Base-by-base conservation (phyloP, 371 early-diverging fungal genomes). In the Syncephalastrum sp. region DNA sequence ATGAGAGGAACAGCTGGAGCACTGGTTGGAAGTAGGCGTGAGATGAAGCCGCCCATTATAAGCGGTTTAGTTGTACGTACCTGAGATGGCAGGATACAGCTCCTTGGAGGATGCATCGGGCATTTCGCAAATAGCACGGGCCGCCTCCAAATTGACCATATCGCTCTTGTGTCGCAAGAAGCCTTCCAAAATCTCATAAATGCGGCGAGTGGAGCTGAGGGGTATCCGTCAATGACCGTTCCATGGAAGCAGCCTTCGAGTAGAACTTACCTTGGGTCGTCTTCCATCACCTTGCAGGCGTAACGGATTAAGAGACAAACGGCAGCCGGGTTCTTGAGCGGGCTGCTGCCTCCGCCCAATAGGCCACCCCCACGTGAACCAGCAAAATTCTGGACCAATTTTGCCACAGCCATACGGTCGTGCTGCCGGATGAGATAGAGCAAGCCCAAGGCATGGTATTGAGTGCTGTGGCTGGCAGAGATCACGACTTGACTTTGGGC, bases 121-220 rank as follows among this genome's bases (percentile, higher is more conserved):
- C 71, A 97, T 85, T 53, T 91, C 86, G 74, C 96, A 97, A 66
- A 96, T 93, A 5, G 97, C 97, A 53, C 95, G 91, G 33, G 98
- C 97, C n/a, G 98, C 97, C 74, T 97, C 99, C 57, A 94, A 82
- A 51, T 91, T 91, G 52, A 99, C 98, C 92, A 98, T 95, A 62
- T 99, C 97, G 63, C 91, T 92, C 75, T 93, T 90, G 74, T 97
- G 95, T 61, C 93, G 77, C 54, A 97, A 79, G 87, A 89, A 96
- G 23, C 87, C 90, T 70, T 97, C 95, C 62, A 98, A 76, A 60
- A 90, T 64, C 48, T 91, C 89, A 66, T 90, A 91, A 57, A 98
- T 81, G 57, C 81, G 85, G 38, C 76, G 80, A 5, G 80, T 72
- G 15, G 91, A 81, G 56, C 92, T 91, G 25, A 14, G 14, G 23